These are phyloP conservation scores for Neonectria hederae DNA, from an alignment of 2,329 filamentous ascomycete species.

Conservation along the genomic window DNA sequence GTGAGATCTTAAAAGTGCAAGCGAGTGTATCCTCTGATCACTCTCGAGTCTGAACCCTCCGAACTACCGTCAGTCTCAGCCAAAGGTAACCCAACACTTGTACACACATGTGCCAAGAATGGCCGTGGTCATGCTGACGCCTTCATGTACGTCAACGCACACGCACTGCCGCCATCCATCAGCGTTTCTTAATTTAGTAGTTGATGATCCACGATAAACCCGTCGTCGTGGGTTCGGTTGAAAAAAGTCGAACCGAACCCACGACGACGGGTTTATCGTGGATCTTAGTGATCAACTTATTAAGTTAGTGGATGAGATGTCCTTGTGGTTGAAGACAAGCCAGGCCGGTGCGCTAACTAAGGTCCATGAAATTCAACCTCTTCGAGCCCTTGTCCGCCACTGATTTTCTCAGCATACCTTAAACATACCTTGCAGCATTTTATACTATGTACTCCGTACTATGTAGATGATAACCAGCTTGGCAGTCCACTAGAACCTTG, in stretches of 20 bases:
- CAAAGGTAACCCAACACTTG: not conserved
- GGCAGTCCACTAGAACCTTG: not conserved
- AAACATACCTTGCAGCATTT: not conserved
- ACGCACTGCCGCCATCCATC: not conserved
- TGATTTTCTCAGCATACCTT: not conserved
- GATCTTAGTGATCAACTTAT: not conserved
- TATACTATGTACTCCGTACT: too few relatives aligned
- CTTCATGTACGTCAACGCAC: not conserved
- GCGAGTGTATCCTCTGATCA: not conserved
- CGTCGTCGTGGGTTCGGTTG: not conserved
- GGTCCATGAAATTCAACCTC: not conserved
- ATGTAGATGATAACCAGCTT: not conserved
- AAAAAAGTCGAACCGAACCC: too few relatives aligned
- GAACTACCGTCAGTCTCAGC: not conserved
- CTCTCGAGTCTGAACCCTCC: not conserved
- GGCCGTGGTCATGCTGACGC: not conserved
- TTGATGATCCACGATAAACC: not conserved
- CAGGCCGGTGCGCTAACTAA: not conserved
- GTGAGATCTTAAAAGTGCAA: not conserved
- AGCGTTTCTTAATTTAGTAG: not conserved
- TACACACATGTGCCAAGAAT: not conserved
- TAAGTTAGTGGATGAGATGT: not conserved
- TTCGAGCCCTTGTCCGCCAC: not conserved
- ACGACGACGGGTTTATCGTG: not conserved
- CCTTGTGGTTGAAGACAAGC: not conserved